Evolutionary conservation across 148 eudicot species (phyloP).

Genomic region (Fallopia convolvulus): DNA sequence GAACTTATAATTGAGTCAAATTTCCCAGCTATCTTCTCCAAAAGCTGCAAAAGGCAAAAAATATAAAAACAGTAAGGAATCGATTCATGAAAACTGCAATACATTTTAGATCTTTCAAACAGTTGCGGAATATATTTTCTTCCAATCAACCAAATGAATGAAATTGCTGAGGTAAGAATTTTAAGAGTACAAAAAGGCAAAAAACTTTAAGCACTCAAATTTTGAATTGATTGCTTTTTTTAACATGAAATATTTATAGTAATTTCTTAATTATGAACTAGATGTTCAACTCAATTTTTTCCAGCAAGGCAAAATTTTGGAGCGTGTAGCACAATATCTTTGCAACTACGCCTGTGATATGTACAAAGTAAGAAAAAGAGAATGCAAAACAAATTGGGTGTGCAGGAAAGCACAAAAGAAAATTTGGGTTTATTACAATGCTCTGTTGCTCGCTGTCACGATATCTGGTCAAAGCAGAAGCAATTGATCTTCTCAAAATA

Average conservation of each 20-base stretch:
- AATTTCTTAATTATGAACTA: not conserved
- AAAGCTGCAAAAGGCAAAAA: conserved; percentile 43
- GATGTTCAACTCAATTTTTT: not conserved
- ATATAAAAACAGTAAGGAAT: conserved; percentile 4
- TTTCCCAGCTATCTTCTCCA: conserved; percentile 71
- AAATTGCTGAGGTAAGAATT: not conserved
- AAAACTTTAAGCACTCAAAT: not conserved
- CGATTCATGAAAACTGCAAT: not conserved
- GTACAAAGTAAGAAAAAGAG: not conserved
- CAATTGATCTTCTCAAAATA: conserved; percentile 66
- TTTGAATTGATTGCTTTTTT: not conserved
- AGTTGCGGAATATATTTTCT: not conserved
- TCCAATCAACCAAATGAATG: not conserved
- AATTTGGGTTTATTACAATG: conserved; percentile 29
- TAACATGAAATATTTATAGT: not conserved
- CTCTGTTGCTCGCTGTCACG: conserved; percentile 68
- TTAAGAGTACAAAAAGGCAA: not conserved
- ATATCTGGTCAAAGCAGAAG: conserved; percentile 67
- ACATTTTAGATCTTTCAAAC: not conserved
- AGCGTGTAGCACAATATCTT: not conserved
- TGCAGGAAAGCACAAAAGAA: not conserved
- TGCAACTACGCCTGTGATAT: not conserved
- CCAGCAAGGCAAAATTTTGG: not conserved
- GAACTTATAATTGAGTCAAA: conserved; percentile 71
- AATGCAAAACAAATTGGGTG: not conserved